Evolutionary conservation across 2,329 filamentous ascomycete genomes (phyloP).

Genomic region (Pseudogymnoascus sp.): DNA sequence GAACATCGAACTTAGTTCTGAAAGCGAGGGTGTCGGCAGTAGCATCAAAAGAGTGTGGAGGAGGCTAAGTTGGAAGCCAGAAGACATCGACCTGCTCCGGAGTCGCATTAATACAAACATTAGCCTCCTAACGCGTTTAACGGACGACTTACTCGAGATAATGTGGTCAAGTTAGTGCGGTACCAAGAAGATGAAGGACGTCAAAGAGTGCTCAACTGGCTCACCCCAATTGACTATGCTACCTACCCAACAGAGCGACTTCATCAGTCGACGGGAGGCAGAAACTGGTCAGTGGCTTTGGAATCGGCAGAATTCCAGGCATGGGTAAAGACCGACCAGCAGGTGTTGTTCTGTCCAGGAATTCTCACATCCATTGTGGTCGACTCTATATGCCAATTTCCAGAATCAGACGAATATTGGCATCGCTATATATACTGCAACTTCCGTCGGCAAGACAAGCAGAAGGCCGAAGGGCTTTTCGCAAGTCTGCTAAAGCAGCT

Average conservation of each 20-base stretch:
- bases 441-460: constrained; percentile 17
- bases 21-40: constrained; percentile 11
- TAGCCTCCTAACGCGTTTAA: constrained; percentile 17
- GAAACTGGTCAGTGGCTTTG: too few species aligned
- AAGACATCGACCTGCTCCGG: constrained; percentile 19
- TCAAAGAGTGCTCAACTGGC: neutral
- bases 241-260: neutral
- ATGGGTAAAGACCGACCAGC: neutral
- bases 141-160: constrained; percentile 10
- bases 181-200: constrained; percentile 12
- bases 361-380: constrained; percentile 12
- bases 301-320: too few species aligned
- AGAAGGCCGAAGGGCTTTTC: constrained; percentile 22
- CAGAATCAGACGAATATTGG: constrained; percentile 14
- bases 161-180: constrained; percentile 11
- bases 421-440: constrained; percentile 22
- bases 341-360: neutral
- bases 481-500: constrained; percentile 30
- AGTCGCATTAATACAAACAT: constrained; percentile 23
- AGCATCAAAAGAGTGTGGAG: constrained; percentile 22
- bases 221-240: neutral
- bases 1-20: constrained; percentile 13
- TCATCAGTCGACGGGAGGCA: too few species aligned
- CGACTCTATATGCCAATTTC: neutral
- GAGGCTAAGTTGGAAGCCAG: constrained; percentile 21